Evolutionary conservation across 768 basidiomycete species (phyloP).

Genomic region (Infundibulicybe gibba): DNA sequence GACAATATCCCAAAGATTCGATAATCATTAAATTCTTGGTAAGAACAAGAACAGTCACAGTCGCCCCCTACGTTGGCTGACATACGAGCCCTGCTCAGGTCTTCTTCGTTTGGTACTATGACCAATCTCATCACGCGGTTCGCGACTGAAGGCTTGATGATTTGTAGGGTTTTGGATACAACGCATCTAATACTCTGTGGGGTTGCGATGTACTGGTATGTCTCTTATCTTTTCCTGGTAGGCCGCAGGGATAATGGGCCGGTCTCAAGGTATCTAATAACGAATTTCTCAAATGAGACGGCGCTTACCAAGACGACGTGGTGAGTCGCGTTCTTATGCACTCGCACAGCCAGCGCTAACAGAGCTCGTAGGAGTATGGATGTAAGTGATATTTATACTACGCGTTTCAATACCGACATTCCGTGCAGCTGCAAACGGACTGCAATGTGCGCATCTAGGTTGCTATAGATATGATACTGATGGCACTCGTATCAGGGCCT

Average conservation of each 20-base stretch:
- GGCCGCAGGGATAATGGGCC: neutral
- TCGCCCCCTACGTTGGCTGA: neutral
- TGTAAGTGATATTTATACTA: slow-evolving; percentile 16
- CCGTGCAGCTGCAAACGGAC: slow-evolving; percentile 46
- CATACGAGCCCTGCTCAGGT: slow-evolving; percentile 19
- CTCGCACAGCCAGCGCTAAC: neutral
- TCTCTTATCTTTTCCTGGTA: neutral
- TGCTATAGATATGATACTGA: neutral
- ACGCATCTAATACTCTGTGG: slow-evolving; percentile 40
- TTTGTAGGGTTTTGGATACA: slow-evolving; percentile 36
- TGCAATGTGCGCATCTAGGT: slow-evolving; percentile 31
- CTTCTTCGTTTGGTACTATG: slow-evolving; percentile 27
- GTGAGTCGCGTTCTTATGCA: slow-evolving; percentile 19
- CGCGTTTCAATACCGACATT: slow-evolving; percentile 8
- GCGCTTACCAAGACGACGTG: slow-evolving; percentile 36
- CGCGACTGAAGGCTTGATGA: neutral
- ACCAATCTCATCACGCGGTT: neutral
- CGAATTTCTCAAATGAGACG: slow-evolving; percentile 34
- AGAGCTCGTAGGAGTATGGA: slow-evolving; percentile 35
- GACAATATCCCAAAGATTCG: slow-evolving; percentile 38
- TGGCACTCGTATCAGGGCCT: slow-evolving; percentile 27
- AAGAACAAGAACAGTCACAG: slow-evolving; percentile 1
- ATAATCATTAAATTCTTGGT: slow-evolving; percentile 36
- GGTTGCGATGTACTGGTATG: slow-evolving; percentile 43
- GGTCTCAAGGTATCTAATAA: slow-evolving; percentile 38